Conservation (phyloP, 768 basidiomycete genomes). For the Collybia mongolica region DNA sequence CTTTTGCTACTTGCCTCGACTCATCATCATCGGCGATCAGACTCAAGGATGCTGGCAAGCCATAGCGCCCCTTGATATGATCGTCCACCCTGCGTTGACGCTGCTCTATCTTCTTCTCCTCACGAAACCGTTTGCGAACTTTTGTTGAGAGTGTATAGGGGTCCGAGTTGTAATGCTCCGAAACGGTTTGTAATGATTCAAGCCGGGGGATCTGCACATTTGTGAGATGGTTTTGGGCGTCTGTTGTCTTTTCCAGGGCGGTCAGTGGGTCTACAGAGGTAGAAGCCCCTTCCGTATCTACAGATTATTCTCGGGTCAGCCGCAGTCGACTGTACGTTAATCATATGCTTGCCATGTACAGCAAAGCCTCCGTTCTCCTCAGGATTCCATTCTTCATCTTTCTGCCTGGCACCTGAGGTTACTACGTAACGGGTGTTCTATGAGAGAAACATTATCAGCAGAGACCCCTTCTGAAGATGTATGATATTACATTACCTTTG, state of each 20-base stretch:
- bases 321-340: not conserved
- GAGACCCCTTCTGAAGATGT: not conserved
- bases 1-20: conserved; percentile 56
- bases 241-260: conserved; percentile 86
- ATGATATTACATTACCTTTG: conserved; percentile 61
- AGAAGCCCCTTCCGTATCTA: conserved; percentile 69
- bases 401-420: conserved; percentile 86
- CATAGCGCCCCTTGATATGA: conserved; percentile 70
- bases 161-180: conserved; percentile 80
- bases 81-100: conserved; percentile 71
- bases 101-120: conserved; percentile 80
- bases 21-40: conserved; percentile 69
- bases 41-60: conserved; percentile 64
- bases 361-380: conserved; percentile 94
- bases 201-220: conserved; percentile 80
- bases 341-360: conserved; percentile 61
- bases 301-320: conserved; percentile 8
- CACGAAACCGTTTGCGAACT: conserved; percentile 79
- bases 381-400: conserved; percentile 96
- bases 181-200: conserved; percentile 72
- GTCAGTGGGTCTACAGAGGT: conserved; percentile 80
- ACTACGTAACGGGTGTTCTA: conserved; percentile 97
- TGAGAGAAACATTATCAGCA: no score
- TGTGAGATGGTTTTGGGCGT: conserved; percentile 67
- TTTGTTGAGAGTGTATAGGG: conserved; percentile 80